A percentile compares a stretch with the other conserved stretches of the same genome.
Conservation (phyloP, 371 early-diverging fungal species). For the Rhizopus stolonifer region DNA sequence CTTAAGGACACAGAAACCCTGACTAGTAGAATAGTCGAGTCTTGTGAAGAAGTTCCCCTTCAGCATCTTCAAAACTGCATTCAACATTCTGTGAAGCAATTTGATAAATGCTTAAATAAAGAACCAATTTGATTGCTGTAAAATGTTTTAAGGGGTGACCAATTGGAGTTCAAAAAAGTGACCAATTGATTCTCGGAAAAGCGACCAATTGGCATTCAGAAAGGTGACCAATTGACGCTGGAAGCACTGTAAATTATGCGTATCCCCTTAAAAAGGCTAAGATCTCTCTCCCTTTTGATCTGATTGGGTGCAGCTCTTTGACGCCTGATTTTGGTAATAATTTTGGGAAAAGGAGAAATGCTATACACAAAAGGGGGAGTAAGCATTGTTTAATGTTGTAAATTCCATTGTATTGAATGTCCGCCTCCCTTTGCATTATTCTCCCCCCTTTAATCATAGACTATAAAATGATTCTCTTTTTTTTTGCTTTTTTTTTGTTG, state of each 20-base stretch:
- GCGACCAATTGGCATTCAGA: slow-evolving; percentile 85
- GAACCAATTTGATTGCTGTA: background rate
- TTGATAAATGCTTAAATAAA: no score
- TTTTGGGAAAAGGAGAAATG: no score
- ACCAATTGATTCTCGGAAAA: background rate
- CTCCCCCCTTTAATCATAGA: background rate
- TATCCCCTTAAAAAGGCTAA: no score
- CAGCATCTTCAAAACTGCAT: slow-evolving; percentile 13
- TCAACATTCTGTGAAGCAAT: slow-evolving; percentile 14
- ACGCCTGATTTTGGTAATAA: no score
- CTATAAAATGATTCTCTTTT: slow-evolving; percentile 10
- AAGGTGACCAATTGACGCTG: background rate
- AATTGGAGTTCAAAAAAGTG: slow-evolving; percentile 9
- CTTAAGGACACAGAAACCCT: slow-evolving; percentile 14
- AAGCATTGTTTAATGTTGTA: slow-evolving; percentile 1
- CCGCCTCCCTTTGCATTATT: background rate
- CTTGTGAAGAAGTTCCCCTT: slow-evolving; percentile 15
- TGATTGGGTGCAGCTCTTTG: no score
- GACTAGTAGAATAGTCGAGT: slow-evolving; percentile 1
- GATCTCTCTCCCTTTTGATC: no score
- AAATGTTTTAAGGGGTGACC: slow-evolving; percentile 8
- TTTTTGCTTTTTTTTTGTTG: slow-evolving; percentile 7
- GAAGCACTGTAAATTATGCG: background rate
- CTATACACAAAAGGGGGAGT: no score
- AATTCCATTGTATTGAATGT: background rate